A percentile compares a stretch with the other conserved stretches of the same genome.
Evolutionary conservation across 768 basidiomycete species (phyloP).

Genomic region (Lactarius evosmus): DNA sequence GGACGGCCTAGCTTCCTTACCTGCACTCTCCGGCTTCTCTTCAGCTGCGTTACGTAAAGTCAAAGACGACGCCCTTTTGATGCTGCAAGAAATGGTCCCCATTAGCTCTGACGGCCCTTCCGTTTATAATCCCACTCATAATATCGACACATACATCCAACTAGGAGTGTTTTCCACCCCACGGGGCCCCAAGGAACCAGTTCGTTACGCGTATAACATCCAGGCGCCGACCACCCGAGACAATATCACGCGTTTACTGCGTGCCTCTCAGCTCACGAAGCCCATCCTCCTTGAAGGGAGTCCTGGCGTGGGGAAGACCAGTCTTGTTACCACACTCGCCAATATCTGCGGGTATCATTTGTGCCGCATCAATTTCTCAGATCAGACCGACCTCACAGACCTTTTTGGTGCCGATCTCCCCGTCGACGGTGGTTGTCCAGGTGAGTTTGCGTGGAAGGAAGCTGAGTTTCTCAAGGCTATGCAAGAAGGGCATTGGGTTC

Average conservation of each 20-base stretch:
- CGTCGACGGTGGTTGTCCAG: slow-evolving; percentile 84
- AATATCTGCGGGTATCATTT: slow-evolving; percentile 72
- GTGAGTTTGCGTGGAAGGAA: slow-evolving; percentile 96
- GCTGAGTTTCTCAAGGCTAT: slow-evolving; percentile 92
- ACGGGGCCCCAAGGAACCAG: slow-evolving; percentile 47
- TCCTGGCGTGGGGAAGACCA: slow-evolving; percentile 98
- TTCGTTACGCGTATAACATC: slow-evolving; percentile 62
- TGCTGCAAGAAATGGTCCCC: slow-evolving; percentile 58
- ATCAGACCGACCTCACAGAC: slow-evolving; percentile 95
- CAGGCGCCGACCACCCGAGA: slow-evolving; percentile 83
- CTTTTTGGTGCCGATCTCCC: slow-evolving; percentile 96
- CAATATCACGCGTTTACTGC: slow-evolving; percentile 83
- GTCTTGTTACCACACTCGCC: slow-evolving; percentile 83
- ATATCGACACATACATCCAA: slow-evolving; percentile 42
- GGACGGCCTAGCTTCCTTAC: slow-evolving; percentile 81
- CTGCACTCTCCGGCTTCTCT: slow-evolving; percentile 67
- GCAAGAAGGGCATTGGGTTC: slow-evolving; percentile 96
- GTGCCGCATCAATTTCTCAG: slow-evolving; percentile 94
- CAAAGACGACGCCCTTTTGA: slow-evolving; percentile 51
- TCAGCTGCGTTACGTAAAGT: slow-evolving; percentile 55
- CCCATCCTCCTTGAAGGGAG: slow-evolving; percentile 96
- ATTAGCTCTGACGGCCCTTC: slow-evolving; percentile 33
- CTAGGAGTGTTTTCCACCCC: slow-evolving; percentile 74
- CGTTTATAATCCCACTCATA: slow-evolving; percentile 33
- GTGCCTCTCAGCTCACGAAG: slow-evolving; percentile 86